Evolutionary conservation across 2,329 filamentous ascomycete genomes (phyloP), one percentile per base, ranked within the genome.

Genomic region (Cercospora brassicicola): DNA sequence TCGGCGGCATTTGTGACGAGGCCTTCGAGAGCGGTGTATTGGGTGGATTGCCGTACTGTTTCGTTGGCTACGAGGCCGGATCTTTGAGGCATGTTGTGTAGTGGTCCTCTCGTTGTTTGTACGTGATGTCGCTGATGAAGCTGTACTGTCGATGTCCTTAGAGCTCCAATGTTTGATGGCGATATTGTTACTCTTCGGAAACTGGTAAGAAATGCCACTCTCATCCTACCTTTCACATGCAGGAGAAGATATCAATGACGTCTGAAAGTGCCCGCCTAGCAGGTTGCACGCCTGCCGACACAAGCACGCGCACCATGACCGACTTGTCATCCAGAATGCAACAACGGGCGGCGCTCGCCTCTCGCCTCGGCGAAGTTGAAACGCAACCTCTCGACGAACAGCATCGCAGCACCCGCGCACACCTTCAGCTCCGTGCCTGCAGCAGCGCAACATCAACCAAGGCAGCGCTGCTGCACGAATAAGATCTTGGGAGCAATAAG

Each of bases 21-120:
- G 42, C 67, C 67, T 36, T 59, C 62, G 18, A 72, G 61, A 2
- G 66, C 67, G 4, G 66, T 59, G 45, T 71, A 71, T 62, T 72
- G 68, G 10, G 62, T 39, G 15, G 65, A 68, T 20, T 71, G 65
- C 64, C 71, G 65, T 13, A 72, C 67, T 5, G 65, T 53, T 39
- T 69, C 45, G 18, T 67, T 64, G 39, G 65, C 68, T 31, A 31
- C 67, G 59, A 73, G 67, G 26, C 68, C 70, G 15, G 64, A 64
- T 55, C 57, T 28, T 63, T 70, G 70, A 23, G 68, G 70, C 68
- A 73, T 72, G 20, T 23, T 72, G 66, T 62, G 36, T 30, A 18
- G 11, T 18, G 51, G 53, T 20, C 18, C 18, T 20, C 18, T 20
- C 18, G 18, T 20, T 20, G 18, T 20, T 20, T 20, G 18, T 20